Conservation (phyloP, 1,139 yeast genomes). For the Geotrichum klebahnii region DNA sequence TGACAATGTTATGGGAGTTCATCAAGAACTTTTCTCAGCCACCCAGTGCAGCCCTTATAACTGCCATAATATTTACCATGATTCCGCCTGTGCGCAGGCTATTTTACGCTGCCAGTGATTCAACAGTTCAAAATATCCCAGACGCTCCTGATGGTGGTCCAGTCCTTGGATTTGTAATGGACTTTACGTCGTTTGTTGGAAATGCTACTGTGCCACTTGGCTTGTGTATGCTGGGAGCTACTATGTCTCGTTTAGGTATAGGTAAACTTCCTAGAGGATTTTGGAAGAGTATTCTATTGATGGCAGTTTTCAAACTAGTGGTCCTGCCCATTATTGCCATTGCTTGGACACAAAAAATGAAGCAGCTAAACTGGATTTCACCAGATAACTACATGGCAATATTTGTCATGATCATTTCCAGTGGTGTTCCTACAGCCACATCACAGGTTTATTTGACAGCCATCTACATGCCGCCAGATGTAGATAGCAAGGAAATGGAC, state of each 20-base stretch:
- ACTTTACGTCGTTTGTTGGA: conserved; percentile 72
- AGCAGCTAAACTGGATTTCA: conserved; percentile 48
- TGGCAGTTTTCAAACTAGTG: conserved; percentile 48
- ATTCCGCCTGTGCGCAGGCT: conserved; percentile 82
- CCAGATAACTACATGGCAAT: conserved; percentile 54
- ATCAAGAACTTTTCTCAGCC: conserved; percentile 66
- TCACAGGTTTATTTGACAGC: conserved; percentile 80
- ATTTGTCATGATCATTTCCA: conserved; percentile 69
- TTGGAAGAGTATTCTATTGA: conserved; percentile 55
- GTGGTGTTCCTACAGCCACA: conserved; percentile 84
- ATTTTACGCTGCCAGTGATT: conserved; percentile 47
- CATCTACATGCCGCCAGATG: conserved; percentile 61
- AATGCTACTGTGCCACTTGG: conserved; percentile 89
- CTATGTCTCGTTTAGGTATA: conserved; percentile 68
- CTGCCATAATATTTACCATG: conserved; percentile 66
- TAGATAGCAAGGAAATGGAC: conserved; percentile 66
- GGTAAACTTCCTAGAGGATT: conserved; percentile 60
- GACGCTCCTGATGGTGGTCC: conserved; percentile 83
- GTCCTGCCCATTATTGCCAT: conserved; percentile 61
- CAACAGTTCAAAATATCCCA: conserved; percentile 44
- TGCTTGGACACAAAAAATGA: conserved; percentile 50
- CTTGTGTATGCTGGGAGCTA: conserved; percentile 73
- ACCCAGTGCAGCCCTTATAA: conserved; percentile 59
- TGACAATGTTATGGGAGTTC: conserved; percentile 38
- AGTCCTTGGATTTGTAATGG: conserved; percentile 78